Percentiles rank a stretch among this genome's conserved stretches.
Conservation (phyloP, 495 filamentous ascomycete genomes). For the Bacidia rubella region DNA sequence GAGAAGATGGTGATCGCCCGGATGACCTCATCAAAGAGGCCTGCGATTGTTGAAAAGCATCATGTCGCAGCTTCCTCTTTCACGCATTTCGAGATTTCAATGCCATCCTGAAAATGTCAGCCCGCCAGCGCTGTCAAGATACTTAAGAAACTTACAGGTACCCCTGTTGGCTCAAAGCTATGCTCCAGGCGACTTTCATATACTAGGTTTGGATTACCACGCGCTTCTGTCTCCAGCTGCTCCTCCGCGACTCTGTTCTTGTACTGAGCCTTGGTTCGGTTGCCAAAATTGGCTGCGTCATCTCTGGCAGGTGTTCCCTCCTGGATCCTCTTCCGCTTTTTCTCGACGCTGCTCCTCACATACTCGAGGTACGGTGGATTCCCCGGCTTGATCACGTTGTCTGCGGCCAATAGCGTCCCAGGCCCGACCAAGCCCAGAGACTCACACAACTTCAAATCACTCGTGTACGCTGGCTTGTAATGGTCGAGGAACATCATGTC, state of each 20-base stretch:
- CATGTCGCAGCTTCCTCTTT: too few relatives aligned
- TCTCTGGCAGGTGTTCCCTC: slow-evolving; percentile 21
- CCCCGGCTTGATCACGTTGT: slow-evolving; percentile 59
- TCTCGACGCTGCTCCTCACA: slow-evolving; percentile 43
- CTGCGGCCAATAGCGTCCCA: slow-evolving; percentile 48
- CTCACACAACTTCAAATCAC: slow-evolving; percentile 57
- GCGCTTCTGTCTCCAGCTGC: slow-evolving; percentile 30
- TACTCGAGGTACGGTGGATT: slow-evolving; percentile 56
- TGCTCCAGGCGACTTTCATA: slow-evolving; percentile 53
- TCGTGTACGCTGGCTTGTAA: slow-evolving; percentile 48
- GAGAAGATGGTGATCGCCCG: too few relatives aligned
- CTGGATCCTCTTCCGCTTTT: slow-evolving; percentile 27
- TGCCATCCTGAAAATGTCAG: slow-evolving; percentile 42
- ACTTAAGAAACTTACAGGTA: slow-evolving; percentile 29
- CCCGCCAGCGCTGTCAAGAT: neutral
- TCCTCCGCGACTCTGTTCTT: slow-evolving; percentile 25
- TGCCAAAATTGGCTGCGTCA: slow-evolving; percentile 22
- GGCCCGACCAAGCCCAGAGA: slow-evolving; percentile 40
- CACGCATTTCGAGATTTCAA: slow-evolving; percentile 58
- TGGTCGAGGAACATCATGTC: slow-evolving; percentile 62
- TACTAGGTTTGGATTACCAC: slow-evolving; percentile 55
- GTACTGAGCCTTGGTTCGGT: slow-evolving; percentile 28
- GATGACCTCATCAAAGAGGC: too few relatives aligned
- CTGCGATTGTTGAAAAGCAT: too few relatives aligned
- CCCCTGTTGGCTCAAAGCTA: slow-evolving; percentile 54